Base-by-base conservation (phyloP, 768 basidiomycete genomes). In the Phylloporus rhodoxanthus region DNA sequence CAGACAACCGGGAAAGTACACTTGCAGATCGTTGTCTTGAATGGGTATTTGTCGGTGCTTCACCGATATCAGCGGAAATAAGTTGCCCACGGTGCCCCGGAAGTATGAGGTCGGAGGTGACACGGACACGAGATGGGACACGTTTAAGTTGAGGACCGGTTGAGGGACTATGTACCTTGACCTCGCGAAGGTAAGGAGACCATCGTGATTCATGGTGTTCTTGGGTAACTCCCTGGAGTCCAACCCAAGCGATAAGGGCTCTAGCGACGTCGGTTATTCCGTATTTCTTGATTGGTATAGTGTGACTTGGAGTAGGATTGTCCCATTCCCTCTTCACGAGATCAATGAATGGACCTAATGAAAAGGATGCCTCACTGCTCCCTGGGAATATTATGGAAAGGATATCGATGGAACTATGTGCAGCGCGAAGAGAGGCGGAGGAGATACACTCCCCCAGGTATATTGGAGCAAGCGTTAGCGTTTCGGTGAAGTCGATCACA, bases 321-420 rank as follows among this genome's bases (percentile, higher is more conserved):
- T 74, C 73, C 84, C 86, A 86, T 69, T 92, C 89, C 33, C 84
- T 73, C 45, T 80, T 79, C n/a, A 91, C 87, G 28, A 92, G 80
- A 28, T 74, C 76, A 47, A 91, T 84, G 66, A 91, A 90, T 9
- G 86, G 82, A 8, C 80, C 82, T 7, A 92, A 71, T 2, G 87
- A 89, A 65, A 91, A 91, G 15, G 85, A 84, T 2, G 87, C 83
- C 53, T 90, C 89, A 58, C 81, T 83, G 58, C 80, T 82, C 4
- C 84, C 83, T 2, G 84, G 83, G 62, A 87, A 85, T 55, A 88
- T 80, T 34, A 77, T 73, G 9, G 83, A 78, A 34, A 90, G 77
- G 39, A 82, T 75, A 58, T 88, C 86, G 54, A 90, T 80, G 21
- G 87, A 87, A 54, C 80, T 78, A 50, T 87, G 80, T 0, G 85